Base-by-base conservation (phyloP, 768 basidiomycete genomes). In the Tricholoma terreum region DNA sequence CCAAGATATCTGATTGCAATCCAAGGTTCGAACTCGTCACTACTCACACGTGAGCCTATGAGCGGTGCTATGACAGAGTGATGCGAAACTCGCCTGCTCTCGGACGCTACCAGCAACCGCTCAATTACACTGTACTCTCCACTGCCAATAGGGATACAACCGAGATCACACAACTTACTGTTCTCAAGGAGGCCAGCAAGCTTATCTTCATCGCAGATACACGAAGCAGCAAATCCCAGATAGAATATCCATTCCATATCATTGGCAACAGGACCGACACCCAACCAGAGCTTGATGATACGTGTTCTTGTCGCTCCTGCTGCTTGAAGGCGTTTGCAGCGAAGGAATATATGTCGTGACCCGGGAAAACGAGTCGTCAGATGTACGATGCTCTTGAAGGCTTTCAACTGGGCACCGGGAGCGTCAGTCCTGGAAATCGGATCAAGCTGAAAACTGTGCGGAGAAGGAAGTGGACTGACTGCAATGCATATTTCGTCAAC, bases 1-100 rank as follows among this genome's bases (percentile, higher is more conserved):
- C 52, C 52, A 4, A 54, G 52, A 33, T 54, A 54, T 42, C 52
- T 19, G 10, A 54, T 43, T 27, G 52, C 52, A 11, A 54, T 42
- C 6, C 15, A 6, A 14, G 14, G 17, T 31, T 40, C 30, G 36
- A 42, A 54, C 11, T 35, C n/a, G n/a, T 54, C 24, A 12, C 21
- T 40, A 38, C 11, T 24, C 17, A 27, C 17, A 22, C 4, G 8
- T n/a, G 19, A 6, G 3, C n/a, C n/a, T n/a, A 14, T 27, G 40
- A 42, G 21, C 17, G n/a, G 14, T 34, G 19, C 6, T 17, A 30
- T 8, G 12, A 33, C 34, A 22, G 1, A 2, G 12, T 30, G 10
- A 33, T 12, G 30, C 19, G 10, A 12, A 50, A 31, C 52, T 54
- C 11, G 43, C 52, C 27, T 14, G 42, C 52, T 40, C 6, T 31